A percentile compares a stretch with the other conserved stretches of the same genome.
phyloP scores from a whole-genome alignment of 1,284 basidiomycete species.

The Amylostereum chailletii region DNA sequence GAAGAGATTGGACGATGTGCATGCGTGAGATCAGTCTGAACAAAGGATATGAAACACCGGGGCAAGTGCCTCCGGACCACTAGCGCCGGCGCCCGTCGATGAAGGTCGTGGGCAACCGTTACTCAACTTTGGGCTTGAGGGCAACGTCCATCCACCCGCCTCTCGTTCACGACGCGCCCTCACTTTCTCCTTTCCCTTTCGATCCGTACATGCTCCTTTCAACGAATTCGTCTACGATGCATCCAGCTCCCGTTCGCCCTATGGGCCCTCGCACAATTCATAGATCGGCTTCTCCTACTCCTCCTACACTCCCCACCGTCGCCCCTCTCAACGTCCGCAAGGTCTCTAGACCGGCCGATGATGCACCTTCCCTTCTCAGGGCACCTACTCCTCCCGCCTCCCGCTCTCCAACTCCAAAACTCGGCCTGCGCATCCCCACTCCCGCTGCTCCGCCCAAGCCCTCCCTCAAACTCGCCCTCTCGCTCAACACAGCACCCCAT shows the following conservation, averaged over 20 bases:
- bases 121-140: no score
- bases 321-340: slow-evolving; percentile 36
- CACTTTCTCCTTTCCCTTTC: slow-evolving; percentile 1
- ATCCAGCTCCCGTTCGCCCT: slow-evolving; percentile 34
- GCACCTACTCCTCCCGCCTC: slow-evolving; percentile 15
- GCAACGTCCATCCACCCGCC: no score
- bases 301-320: slow-evolving; percentile 24
- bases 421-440: slow-evolving; percentile 19
- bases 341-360: slow-evolving; percentile 15
- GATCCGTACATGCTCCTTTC: slow-evolving; percentile 7
- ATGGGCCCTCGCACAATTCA: slow-evolving; percentile 44
- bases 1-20: no score
- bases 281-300: slow-evolving; percentile 40
- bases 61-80: no score
- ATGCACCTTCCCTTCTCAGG: slow-evolving; percentile 20
- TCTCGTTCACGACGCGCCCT: neutral
- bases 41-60: no score
- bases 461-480: slow-evolving; percentile 23
- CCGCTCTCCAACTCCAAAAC: slow-evolving; percentile 18
- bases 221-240: slow-evolving; percentile 13
- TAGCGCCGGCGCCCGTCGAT: no score
- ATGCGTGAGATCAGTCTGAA: no score
- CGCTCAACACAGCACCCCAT: neutral
- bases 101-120: no score
- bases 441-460: slow-evolving; percentile 10